Percentiles rank a stretch among this genome's conserved stretches.
Evolutionary conservation across 768 basidiomycete genomes (phyloP).

Genomic region (Rhizopogon roseolus): DNA sequence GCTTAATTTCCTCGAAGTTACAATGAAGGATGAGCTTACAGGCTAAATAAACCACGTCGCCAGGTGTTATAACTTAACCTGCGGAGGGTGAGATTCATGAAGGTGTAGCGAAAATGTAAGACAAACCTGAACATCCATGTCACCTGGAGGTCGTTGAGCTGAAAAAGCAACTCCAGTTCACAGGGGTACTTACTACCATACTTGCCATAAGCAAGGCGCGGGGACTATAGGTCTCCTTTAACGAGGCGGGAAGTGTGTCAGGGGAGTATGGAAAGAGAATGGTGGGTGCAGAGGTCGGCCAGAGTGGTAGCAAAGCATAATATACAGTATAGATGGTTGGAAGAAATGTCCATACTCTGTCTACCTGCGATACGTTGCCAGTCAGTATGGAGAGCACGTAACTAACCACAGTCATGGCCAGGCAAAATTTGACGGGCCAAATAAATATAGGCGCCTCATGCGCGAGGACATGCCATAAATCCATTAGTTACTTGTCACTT

Average conservation of each 20-base stretch:
- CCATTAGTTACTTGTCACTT: conserved; percentile 5
- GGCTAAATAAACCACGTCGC: conserved; percentile 73
- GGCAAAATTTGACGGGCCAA: conserved; percentile 65
- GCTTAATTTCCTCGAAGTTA: neutral
- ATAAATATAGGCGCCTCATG: conserved; percentile 32
- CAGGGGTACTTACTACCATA: conserved; percentile 44
- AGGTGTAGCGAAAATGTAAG: neutral
- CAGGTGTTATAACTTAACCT: conserved; percentile 79
- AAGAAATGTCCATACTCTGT: conserved; percentile 75
- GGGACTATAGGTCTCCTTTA: conserved; percentile 53
- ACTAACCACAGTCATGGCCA: conserved; percentile 38
- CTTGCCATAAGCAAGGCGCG: conserved; percentile 73
- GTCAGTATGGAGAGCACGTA: conserved; percentile 65
- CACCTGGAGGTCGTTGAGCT: conserved; percentile 20
- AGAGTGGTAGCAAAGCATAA: conserved; percentile 71
- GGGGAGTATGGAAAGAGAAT: conserved; percentile 55
- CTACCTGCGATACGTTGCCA: conserved; percentile 82
- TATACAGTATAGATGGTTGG: conserved; percentile 82
- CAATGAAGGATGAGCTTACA: conserved; percentile 38
- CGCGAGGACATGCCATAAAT: conserved; percentile 7
- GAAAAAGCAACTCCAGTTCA: neutral
- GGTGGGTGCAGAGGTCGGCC: conserved; percentile 32
- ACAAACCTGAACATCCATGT: conserved; percentile 59
- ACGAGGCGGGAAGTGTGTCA: conserved; percentile 28
- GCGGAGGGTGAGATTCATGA: neutral